Base-by-base conservation (phyloP, 345 rosid species). In the Sisymbrium altissimum region DNA sequence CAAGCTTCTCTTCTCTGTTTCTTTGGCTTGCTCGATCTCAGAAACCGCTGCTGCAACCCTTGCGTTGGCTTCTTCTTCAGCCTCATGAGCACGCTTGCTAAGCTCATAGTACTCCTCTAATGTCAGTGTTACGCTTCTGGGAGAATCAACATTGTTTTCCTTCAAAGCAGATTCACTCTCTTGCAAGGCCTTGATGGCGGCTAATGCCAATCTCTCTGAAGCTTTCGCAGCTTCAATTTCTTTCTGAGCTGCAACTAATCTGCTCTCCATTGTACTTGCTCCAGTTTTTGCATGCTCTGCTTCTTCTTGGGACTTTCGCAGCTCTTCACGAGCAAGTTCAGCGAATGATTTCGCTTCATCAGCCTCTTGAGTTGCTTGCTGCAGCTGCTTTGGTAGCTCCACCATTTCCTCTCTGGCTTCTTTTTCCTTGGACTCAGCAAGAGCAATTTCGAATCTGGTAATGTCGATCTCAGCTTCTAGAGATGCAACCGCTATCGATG, bases 201-300 rank as follows among this genome's bases (percentile, higher is more conserved):
- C 90, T 66, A 87, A 74, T 49, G 98, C 98, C 67, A 94, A 63
- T 45, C 83, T 87, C 76, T 91, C 97, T 1, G 98, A 89, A 77
- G 97, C 95, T 78, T 73, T 88, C 45, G 95, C 86, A 61, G 96
- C 93, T 75, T 87, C 95, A 27, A 85, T 94, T 80, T 91, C 97
- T 81, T 91, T 94, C 56, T 76, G 86, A 67, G 91, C 87, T 6
- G 95, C 95, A 35, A 81, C 68, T 61, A 94, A 80, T 72, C 88
- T 87, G 74, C 90, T 87, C 77, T 88, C 85, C 79, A 85, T 74
- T n/a, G 90, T 82, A 70, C 83, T 82, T 54, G 85, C 93, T 64
- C 86, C 89, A 59, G 93, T 95, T 80, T 85, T 91, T 61, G 95
- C 97, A 67, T 86, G 87, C 77, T 89, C 97, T 1, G 84, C 90